A percentile compares a stretch with the other conserved stretches of the same genome.
Conservation (phyloP, 352 stramenopile genomes). For the Globisporangium parvum region DNA sequence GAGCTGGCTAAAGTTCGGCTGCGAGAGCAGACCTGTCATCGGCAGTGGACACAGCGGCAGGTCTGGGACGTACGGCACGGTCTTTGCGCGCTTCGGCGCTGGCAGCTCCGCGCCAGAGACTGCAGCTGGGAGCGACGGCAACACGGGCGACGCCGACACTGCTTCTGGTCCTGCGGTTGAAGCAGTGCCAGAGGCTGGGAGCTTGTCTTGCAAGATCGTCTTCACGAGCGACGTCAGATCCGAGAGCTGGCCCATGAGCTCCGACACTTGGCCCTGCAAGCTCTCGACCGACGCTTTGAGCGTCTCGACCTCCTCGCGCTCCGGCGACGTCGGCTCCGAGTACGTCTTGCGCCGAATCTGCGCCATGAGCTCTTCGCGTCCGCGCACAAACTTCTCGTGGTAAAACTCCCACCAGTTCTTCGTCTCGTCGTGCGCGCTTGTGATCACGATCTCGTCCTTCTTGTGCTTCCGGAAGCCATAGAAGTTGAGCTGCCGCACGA, state of each 20-base stretch:
- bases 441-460: constrained; percentile 86
- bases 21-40: constrained; percentile 12
- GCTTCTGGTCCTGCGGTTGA: too few species aligned
- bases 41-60: constrained; percentile 8
- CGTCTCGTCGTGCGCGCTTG: constrained; percentile 62
- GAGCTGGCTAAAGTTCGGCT: constrained; percentile 20
- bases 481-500: constrained; percentile 93
- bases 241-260: constrained; percentile 72
- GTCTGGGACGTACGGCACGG: not conserved
- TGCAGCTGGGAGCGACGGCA: constrained; percentile 10
- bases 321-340: constrained; percentile 67
- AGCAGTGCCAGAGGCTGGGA: too few species aligned
- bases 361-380: constrained; percentile 77
- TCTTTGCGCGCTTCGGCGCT: constrained; percentile 42
- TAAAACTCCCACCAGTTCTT: constrained; percentile 91
- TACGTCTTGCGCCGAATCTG: constrained; percentile 88
- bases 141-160: constrained; percentile 1
- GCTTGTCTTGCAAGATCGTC: constrained; percentile 60
- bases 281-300: constrained; percentile 70
- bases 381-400: constrained; percentile 87
- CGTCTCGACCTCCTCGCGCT: constrained; percentile 73
- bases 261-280: constrained; percentile 64
- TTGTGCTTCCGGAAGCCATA: constrained; percentile 93
- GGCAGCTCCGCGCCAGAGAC: not conserved
- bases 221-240: constrained; percentile 72